Evolutionary conservation across 2,329 filamentous ascomycete genomes (phyloP), one percentile per base, ranked within the genome.

Genomic region (Cladosporium sp.): DNA sequence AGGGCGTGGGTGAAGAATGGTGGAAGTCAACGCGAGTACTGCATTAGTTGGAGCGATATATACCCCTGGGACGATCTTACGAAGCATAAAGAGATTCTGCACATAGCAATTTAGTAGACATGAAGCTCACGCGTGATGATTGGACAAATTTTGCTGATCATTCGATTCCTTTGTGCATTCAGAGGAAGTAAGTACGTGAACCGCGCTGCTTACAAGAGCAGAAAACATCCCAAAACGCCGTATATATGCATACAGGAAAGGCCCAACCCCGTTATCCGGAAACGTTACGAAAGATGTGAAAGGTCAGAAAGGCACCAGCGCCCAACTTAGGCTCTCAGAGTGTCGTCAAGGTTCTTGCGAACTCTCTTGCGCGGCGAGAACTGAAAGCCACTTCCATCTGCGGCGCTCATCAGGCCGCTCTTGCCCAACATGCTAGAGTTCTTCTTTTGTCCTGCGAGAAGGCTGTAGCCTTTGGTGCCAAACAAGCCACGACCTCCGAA

Each of bases 301-400:
- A 32, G 28, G 8, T 32, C 28, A 13, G 36, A 17, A 39, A 3
- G 36, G 28, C 28, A 32, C 8, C 28, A 9, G 28, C 28, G n/a
- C 10, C 3, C 22, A 5, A 3, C 45, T 48, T 17, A 59, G 7
- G 66, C 68, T 28, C 67, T 60, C 51, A 71, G 54, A 24, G 69
- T 70, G 58, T 71, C 70, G 61, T 71, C 69, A 25, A 71, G 60
- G 28, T 63, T 64, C 49, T 64, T 69, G 58, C 67, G 61, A 45
- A 59, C 59, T 61, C 65, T 62, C 63, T 74, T 74, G 58, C 73
- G 58, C 22, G 72, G 72, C 53, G 67, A 70, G 61, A 74, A 74
- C 56, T 66, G 62, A 47, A 73, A 73, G 12, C 70, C 71, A 60
- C 69, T 70, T 22, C 69, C 70, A 60, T 72, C 71, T 3, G 61